These are phyloP conservation scores for Apophysomyces trapeziformis DNA, from an alignment of 371 early-diverging fungal genomes.

Conservation along the genomic window DNA sequence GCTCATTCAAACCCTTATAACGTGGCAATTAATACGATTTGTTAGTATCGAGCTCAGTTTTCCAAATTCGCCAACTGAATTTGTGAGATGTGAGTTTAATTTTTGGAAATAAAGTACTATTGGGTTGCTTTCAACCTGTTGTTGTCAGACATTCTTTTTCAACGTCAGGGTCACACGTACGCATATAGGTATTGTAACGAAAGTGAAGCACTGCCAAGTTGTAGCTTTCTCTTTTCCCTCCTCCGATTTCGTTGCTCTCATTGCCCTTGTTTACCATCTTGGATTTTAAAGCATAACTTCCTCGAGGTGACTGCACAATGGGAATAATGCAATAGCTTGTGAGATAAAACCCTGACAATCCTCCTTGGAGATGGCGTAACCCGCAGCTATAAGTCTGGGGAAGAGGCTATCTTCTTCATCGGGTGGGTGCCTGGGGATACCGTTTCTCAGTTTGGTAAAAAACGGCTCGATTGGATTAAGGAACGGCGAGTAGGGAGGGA, in stretches of 20 bases:
- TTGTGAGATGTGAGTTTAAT: too few relatives aligned
- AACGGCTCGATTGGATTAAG: conserved; percentile 17
- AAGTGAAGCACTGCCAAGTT: too few relatives aligned
- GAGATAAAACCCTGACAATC: neutral
- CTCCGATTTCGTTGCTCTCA: neutral
- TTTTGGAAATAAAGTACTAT: neutral
- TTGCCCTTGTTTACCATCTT: neutral
- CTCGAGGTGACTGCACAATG: neutral
- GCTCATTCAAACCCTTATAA: too few relatives aligned
- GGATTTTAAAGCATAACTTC: neutral
- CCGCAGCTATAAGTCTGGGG: conserved; percentile 1
- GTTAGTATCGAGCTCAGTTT: too few relatives aligned
- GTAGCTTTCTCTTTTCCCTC: too few relatives aligned
- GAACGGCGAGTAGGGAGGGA: conserved; percentile 3
- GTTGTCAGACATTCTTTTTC: neutral
- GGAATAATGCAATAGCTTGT: neutral
- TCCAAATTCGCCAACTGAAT: too few relatives aligned
- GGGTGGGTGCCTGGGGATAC: neutral
- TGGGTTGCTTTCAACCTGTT: neutral
- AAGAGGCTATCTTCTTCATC: conserved; percentile 4
- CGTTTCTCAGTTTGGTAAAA: conserved; percentile 7
- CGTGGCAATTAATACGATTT: too few relatives aligned
- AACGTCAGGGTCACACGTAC: too few relatives aligned
- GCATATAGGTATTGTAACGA: too few relatives aligned
- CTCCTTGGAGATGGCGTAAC: conserved; percentile 4